Evolutionary conservation across 1,139 yeast genomes (phyloP), one percentile per base, ranked within the genome.

Genomic region (Blastobotrys malaysiensis): DNA sequence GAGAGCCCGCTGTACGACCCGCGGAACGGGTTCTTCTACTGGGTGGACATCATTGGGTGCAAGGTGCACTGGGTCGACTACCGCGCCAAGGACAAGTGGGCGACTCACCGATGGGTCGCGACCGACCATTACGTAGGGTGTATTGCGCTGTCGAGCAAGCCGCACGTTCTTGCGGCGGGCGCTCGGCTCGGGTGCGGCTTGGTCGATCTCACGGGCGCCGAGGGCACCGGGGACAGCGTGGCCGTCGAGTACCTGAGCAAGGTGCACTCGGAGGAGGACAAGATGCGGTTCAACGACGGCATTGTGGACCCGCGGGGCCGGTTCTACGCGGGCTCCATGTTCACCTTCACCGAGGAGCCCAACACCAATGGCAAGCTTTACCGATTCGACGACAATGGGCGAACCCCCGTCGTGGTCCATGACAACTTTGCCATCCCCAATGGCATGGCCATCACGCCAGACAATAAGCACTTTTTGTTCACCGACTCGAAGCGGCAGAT

Each of bases 391-490:
- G 68, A 65, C 48, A 61, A 64, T 11, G 63, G 61, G 44, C 60
- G 58, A 3, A 44, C 46, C 13, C 18, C 31, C 19, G 36, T 36
- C 13, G 59, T 55, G 11, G 52, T 59, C 9, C 56, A 49, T 22
- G 56, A 61, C 14, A 54, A 56, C 21, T 52, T 61, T 6, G 58
- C 59, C 14, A 61, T 60, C 18, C 68, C 68, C 14, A 90, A 90
- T 65, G 96, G 97, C n/a, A 76, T 90, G 61, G 87, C 86, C 31
- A 91, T 89, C 77, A 73, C 77, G 46, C 69, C 70, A 46, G 80
- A 77, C 53, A 75, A 77, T 9, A 76, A 73, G 45, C 70, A 71
- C 49, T 74, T 88, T 65, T 86, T 77, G 64, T 83, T 89, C 79
- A 87, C 93, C 2, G 95, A 88, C 63, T 84, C 95, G 1, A 69